These are phyloP conservation scores for Fusarium subtropicale DNA, from an alignment of 2,329 filamentous ascomycete species.

Conservation along the genomic window DNA sequence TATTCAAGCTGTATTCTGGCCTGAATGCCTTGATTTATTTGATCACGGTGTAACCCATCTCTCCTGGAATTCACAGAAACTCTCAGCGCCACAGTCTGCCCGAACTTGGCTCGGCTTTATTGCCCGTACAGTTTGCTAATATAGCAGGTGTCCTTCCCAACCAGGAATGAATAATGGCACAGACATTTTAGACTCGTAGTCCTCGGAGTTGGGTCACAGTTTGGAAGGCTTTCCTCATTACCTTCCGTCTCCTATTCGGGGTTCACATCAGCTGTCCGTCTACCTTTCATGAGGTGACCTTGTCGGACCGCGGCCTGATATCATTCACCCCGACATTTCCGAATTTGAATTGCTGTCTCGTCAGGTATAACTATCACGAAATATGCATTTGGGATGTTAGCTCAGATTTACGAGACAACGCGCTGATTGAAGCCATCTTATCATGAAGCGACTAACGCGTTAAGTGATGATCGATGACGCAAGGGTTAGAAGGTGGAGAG, in stretches of 20 bases:
- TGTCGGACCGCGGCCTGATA: background rate
- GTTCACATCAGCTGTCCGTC: conserved; percentile 2
- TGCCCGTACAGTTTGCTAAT: background rate
- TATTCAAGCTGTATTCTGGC: background rate
- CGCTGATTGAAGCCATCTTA: conserved; percentile 15
- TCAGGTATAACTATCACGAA: background rate
- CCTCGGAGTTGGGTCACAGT: background rate
- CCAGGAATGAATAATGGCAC: conserved; percentile 17
- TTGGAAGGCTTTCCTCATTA: background rate
- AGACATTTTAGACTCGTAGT: background rate
- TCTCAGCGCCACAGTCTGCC: background rate
- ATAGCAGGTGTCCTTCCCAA: conserved; percentile 1
- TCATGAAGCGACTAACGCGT: conserved; percentile 27
- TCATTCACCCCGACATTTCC: background rate
- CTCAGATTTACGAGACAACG: conserved; percentile 14
- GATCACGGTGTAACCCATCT: background rate
- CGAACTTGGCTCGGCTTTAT: background rate
- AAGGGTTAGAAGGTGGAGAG: conserved; percentile 37
- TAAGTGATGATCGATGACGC: conserved; percentile 42
- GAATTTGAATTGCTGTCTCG: background rate
- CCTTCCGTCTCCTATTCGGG: conserved; percentile 3
- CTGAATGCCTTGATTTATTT: background rate
- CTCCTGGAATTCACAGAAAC: background rate
- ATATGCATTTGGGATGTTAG: background rate
- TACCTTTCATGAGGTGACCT: background rate